Base-by-base conservation (phyloP, 1,284 basidiomycete genomes). In the Agaricales sp. region DNA sequence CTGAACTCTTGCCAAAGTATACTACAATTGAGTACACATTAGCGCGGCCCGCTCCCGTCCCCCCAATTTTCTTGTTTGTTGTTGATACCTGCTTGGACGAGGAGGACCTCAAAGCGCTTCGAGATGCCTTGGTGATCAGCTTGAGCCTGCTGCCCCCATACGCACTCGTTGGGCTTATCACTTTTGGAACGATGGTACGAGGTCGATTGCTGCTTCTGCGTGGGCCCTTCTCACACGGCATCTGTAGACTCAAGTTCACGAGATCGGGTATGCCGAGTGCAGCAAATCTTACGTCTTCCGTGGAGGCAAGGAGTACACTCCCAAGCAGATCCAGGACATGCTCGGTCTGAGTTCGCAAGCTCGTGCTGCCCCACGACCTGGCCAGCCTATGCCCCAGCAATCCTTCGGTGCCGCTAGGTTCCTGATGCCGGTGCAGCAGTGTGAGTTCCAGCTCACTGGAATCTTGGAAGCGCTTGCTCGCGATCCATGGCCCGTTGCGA, bases 21-120 rank as follows among this genome's bases (percentile, higher is more conserved):
- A 98, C 95, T 44, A 99, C 95, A 14, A 97, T 99, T 70, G 95
- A 99, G 71, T 98, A 99, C 73, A 98, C 94, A 8, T 85, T 99
- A 47, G 80, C 87, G 39, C 82, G 95, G 50, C 87, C 92, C 11
- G 91, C 87, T 8, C 91, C 87, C 59, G 86, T 96, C 49, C 94
- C 94, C 1, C 95, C 96, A 51, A 80, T 98, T 66, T 98, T 99
- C 75, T 75, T 99, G 49, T 97, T 94, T 62, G 93, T 98, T 46
- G 87, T 99, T 49, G 95, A 99, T 67, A 98, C 94, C 23, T 99
- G 96, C 66, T 74, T 99, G 58, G 94, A 98, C 61, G 89, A 92
- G 57, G 92, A 95, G 43, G 95, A 99, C 66, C 75, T 99, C 57
- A 95, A 95, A 70, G 92, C 95, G 12, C 75, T 99, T 38, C 81